Conservation (phyloP, 148 eudicot species). For the Nepenthes mirabilis region DNA sequence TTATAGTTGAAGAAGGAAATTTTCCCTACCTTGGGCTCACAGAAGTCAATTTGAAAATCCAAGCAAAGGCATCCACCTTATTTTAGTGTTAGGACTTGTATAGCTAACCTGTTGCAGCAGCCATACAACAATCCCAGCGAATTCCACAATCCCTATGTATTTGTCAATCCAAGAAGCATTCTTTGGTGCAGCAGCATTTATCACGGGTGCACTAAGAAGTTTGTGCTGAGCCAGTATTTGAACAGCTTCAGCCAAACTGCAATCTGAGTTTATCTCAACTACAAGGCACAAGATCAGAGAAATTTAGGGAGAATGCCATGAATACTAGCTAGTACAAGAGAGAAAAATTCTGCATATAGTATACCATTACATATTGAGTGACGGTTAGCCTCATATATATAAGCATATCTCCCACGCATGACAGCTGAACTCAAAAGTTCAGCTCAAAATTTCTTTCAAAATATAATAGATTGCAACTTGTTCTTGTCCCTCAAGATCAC, state of each 20-base stretch:
- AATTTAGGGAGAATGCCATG: not conserved
- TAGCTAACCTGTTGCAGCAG: conserved; percentile 72
- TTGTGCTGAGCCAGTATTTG: conserved; percentile 60
- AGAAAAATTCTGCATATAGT: not conserved
- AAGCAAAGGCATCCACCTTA: not conserved
- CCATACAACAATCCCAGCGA: conserved; percentile 96
- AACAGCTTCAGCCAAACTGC: conserved; percentile 82
- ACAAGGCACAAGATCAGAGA: conserved; percentile 15
- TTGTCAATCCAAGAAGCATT: conserved; percentile 91
- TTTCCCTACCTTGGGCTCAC: not conserved
- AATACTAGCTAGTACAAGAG: not conserved
- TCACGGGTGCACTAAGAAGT: conserved; percentile 85
- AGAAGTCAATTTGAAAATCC: not conserved
- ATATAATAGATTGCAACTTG: too few species aligned
- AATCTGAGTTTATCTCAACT: conserved; percentile 72
- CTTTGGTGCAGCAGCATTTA: conserved; percentile 61
- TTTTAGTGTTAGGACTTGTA: not conserved
- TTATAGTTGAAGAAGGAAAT: not conserved
- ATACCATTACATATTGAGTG: not conserved
- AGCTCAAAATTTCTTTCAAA: too few species aligned
- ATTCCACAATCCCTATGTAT: conserved; percentile 82
- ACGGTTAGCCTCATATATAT: too few species aligned
- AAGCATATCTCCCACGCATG: too few species aligned
- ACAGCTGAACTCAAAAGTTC: too few species aligned
- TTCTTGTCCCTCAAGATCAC: too few species aligned